Conservation (phyloP, 257 asterid genomes). For the Haberlea rhodopensis region DNA sequence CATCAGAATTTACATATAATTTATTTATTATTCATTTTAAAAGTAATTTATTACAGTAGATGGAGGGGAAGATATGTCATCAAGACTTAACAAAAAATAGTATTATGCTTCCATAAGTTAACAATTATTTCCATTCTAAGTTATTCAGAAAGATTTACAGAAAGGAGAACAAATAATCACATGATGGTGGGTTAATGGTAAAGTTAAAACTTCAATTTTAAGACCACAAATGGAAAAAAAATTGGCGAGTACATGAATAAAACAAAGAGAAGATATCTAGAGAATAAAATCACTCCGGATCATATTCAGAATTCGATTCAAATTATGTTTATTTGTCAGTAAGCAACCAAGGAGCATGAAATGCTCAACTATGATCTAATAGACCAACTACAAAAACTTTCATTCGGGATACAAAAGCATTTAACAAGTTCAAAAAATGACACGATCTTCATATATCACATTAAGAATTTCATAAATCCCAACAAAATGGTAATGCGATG, state of each 20-base stretch:
- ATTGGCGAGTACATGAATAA: slow-evolving; percentile 3
- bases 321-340: background rate
- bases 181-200: no score
- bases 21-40: background rate
- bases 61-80: background rate
- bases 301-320: slow-evolving; percentile 5
- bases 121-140: background rate
- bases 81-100: background rate
- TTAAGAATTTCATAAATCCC: background rate
- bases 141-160: no score
- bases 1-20: background rate
- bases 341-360: slow-evolving; percentile 3
- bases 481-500: background rate
- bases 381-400: slow-evolving; percentile 6
- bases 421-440: background rate
- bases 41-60: background rate
- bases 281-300: background rate
- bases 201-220: no score
- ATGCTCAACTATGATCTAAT: slow-evolving; percentile 2
- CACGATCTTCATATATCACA: background rate
- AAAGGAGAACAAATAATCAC: no score
- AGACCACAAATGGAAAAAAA: background rate
- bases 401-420: background rate
- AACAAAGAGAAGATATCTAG: background rate
- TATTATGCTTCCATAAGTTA: background rate